phyloP scores from a whole-genome alignment of 1,284 basidiomycete species.

The Schizophyllum amplum region DNA sequence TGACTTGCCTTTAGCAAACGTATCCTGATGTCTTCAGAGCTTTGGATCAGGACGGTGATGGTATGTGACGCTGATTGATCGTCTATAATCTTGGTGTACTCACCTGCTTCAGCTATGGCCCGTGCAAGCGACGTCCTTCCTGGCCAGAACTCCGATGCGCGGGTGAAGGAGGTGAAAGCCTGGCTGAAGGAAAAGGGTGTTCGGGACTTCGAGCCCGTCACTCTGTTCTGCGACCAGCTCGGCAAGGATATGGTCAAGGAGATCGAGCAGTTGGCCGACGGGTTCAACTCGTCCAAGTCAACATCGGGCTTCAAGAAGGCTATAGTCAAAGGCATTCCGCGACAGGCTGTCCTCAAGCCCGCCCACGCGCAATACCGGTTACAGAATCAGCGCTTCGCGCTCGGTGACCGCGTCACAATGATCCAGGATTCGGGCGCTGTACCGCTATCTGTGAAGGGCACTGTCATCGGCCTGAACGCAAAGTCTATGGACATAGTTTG shows the following conservation, averaged over 20 bases:
- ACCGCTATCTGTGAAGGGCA: constrained; percentile 86
- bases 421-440: constrained; percentile 94
- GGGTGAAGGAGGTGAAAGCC: constrained; percentile 69
- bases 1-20: constrained; percentile 32
- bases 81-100: constrained; percentile 10
- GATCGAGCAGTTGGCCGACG: constrained; percentile 72
- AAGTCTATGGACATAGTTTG: constrained; percentile 95
- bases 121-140: constrained; percentile 70
- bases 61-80: constrained; percentile 29
- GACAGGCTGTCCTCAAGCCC: constrained; percentile 94
- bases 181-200: constrained; percentile 90
- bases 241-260: constrained; percentile 65
- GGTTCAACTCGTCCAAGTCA: constrained; percentile 53
- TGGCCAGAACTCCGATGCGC: constrained; percentile 55
- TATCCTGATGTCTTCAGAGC: constrained; percentile 79
- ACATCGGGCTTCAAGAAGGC: constrained; percentile 74
- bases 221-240: constrained; percentile 87
- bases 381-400: constrained; percentile 82
- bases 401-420: constrained; percentile 96
- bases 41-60: constrained; percentile 62
- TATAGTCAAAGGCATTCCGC: constrained; percentile 85
- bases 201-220: constrained; percentile 86
- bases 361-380: constrained; percentile 85
- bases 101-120: constrained; percentile 50
- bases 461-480: constrained; percentile 83